A percentile compares a stretch with the other conserved stretches of the same genome.
These are phyloP conservation scores for Aspergillus tamarii DNA, from an alignment of 2,329 filamentous ascomycete genomes.

Conservation along the genomic window DNA sequence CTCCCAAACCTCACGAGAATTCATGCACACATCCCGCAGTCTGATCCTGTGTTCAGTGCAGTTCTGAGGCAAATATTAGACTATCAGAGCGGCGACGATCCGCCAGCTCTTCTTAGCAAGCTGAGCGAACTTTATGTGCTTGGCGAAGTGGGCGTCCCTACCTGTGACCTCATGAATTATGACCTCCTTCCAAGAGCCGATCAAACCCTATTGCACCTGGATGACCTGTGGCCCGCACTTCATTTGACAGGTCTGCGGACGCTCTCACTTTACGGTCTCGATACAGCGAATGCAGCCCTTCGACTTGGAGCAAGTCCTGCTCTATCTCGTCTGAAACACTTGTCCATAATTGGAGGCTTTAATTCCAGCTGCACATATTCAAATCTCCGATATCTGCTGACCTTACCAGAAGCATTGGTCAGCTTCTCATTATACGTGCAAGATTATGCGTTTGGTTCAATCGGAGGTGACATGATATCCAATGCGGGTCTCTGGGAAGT, in stretches of 20 bases:
- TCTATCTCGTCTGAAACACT: not conserved
- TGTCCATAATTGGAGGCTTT: not conserved
- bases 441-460: not conserved
- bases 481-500: not conserved
- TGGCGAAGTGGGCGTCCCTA: not conserved
- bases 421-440: conserved; percentile 8
- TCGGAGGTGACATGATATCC: not conserved
- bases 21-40: conserved; percentile 8
- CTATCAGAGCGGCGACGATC: not conserved
- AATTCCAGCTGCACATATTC: not conserved
- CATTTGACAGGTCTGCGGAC: conserved; percentile 3
- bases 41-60: conserved; percentile 3
- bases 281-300: not conserved
- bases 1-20: conserved; percentile 8
- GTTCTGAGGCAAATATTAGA: conserved; percentile 2
- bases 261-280: not conserved
- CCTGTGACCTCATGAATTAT: not conserved
- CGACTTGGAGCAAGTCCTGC: not conserved
- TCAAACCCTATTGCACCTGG: not conserved
- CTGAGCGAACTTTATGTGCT: not conserved
- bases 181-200: not conserved
- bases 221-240: conserved; percentile 7
- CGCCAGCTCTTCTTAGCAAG: not conserved
- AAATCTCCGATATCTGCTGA: not conserved
- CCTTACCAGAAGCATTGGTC: not conserved